Evolutionary conservation across 352 stramenopile species (phyloP), one percentile per base, ranked within the genome.

Genomic region (Phytophthora hybrid): DNA sequence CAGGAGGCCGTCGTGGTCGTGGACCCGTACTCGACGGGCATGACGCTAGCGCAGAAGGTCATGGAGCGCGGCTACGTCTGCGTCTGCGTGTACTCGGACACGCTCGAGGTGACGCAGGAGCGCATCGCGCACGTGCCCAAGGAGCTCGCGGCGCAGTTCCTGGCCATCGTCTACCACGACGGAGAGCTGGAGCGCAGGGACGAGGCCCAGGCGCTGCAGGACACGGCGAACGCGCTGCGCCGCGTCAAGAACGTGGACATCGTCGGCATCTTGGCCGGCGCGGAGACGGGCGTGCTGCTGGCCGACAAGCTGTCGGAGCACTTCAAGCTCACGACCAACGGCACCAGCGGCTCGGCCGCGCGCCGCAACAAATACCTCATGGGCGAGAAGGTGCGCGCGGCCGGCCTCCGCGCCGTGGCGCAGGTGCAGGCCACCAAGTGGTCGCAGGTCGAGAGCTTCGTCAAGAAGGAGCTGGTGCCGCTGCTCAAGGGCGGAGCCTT

Each of bases 21-120:
- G 10, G 95, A 99, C 73, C 96, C 97, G 6, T 99, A 99, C 79
- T 98, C 93, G 0, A 99, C 97, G 54, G 97, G 96, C 66, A 96
- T 93, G 76, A 89, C 98, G 53, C 76, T 99, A 26, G 96, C 93
- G 1, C 82, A 98, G 64, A 90, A 96, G 66, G 92, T 96, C 1
- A 64, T 91, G 54, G 89, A 84, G 58, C 89, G 92, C 49, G 97
- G 95, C 31, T 98, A 96, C 73, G 86, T 81, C 1, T 89, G 79
- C 73, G 69, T 95, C 66, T 90, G 84, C 66, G 76, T 94, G 44
- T 93, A 93, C 72, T 93, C 85, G 49, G 88, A 95, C 71, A 94
- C 88, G 58, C 80, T 95, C 4, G 69, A 86, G 19, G 85, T 94
- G 62, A 91, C 91, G 61, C 77, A 87, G 34, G 84, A 92, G 31